These are phyloP conservation scores for Talaromyces piceae DNA, from an alignment of 2,329 filamentous ascomycete species.

Conservation along the genomic window DNA sequence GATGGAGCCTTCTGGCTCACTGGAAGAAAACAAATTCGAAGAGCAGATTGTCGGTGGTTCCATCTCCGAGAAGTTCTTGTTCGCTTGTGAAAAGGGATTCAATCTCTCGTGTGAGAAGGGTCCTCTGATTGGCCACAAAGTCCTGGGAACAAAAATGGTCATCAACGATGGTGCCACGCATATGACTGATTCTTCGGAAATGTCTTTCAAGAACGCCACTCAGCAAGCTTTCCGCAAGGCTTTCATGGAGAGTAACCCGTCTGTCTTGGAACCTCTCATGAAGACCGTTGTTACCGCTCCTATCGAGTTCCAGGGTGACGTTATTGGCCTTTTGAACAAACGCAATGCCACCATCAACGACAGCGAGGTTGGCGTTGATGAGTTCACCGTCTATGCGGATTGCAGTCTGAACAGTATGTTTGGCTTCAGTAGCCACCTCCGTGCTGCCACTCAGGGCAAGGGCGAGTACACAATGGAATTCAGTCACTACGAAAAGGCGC, in stretches of 20 bases:
- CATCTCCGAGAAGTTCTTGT: conserved; percentile 93
- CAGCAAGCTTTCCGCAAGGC: conserved; percentile 96
- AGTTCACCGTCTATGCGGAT: conserved; percentile 87
- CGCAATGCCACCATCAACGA: conserved; percentile 90
- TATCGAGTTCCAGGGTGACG: conserved; percentile 93
- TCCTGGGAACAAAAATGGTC: conserved; percentile 83
- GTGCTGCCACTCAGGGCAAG: conserved; percentile 94
- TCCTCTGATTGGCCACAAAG: conserved; percentile 84
- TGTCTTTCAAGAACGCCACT: conserved; percentile 88
- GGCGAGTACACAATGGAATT: conserved; percentile 99
- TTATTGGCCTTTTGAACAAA: conserved; percentile 95
- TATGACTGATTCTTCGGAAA: conserved; percentile 95
- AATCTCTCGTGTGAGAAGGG: conserved; percentile 73
- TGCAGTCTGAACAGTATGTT: conserved; percentile 97
- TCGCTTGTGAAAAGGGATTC: conserved; percentile 94
- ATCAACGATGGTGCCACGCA: conserved; percentile 95
- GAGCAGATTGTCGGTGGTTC: conserved; percentile 79
- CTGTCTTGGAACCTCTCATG: conserved; percentile 93
- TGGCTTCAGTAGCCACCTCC: conserved; percentile 83
- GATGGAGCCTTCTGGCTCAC: conserved; percentile 73
- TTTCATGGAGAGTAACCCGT: conserved; percentile 71
- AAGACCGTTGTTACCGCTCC: conserved; percentile 95
- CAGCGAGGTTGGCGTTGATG: conserved; percentile 86
- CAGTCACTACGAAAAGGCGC: conserved; percentile 84
- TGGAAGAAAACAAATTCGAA: conserved; percentile 75